These are phyloP conservation scores for Bothriochloa decipiens DNA, from an alignment of 176 grass and related monocot species.

Conservation along the genomic window DNA sequence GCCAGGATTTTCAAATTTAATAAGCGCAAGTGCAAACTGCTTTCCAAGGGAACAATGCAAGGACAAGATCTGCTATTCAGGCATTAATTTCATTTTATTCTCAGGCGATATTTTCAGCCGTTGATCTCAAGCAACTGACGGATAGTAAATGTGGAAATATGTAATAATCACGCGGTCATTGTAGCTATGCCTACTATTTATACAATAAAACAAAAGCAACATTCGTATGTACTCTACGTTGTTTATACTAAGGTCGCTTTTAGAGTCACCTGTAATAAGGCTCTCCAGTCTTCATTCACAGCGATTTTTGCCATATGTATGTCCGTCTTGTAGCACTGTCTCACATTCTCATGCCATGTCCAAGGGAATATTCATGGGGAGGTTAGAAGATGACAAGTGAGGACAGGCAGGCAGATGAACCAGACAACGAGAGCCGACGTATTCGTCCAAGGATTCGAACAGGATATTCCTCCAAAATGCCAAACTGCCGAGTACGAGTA, in stretches of 20 bases:
- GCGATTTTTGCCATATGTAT: not conserved
- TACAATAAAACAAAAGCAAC: not conserved
- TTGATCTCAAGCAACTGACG: too few species aligned
- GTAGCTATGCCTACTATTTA: not conserved
- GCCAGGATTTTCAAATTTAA: not conserved
- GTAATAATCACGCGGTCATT: not conserved
- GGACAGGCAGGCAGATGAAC: not conserved
- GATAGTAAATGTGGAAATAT: too few species aligned
- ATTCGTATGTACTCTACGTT: not conserved
- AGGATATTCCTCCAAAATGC: not conserved
- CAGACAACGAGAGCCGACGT: not conserved
- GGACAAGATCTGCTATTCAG: not conserved
- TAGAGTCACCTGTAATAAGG: not conserved
- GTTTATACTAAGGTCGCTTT: not conserved
- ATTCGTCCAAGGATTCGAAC: not conserved
- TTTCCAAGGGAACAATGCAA: not conserved
- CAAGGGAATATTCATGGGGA: not conserved
- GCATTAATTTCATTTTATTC: too few species aligned
- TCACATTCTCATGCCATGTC: not conserved
- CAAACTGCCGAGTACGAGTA: not conserved
- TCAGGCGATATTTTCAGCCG: too few species aligned
- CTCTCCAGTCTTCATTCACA: not conserved
- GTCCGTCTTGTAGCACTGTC: not conserved
- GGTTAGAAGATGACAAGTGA: not conserved
- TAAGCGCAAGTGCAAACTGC: not conserved